Percentiles rank a stretch among this genome's conserved stretches.
phyloP scores from a whole-genome alignment of 164 flowering plant genomes.

The Vitis rotundifolia region DNA sequence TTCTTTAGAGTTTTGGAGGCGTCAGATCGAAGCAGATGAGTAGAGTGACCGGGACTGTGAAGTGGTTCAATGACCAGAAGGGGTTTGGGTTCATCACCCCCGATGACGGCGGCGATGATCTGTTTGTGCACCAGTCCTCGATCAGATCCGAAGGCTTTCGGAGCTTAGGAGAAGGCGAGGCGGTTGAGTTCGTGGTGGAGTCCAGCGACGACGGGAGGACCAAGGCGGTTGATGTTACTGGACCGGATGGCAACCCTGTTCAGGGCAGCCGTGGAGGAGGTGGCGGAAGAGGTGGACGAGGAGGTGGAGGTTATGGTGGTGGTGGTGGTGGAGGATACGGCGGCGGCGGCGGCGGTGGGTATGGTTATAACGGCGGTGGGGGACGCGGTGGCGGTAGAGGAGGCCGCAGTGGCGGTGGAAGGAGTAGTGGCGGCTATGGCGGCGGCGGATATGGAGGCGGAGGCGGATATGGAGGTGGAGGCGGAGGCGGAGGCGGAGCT shows the following conservation, averaged over 20 bases:
- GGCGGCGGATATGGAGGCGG: slow-evolving; percentile 25
- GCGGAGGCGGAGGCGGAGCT: slow-evolving; percentile 34
- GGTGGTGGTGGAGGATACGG: slow-evolving; percentile 31
- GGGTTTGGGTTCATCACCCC: slow-evolving; percentile 95
- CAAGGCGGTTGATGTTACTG: slow-evolving; percentile 90
- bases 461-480: slow-evolving; percentile 34
- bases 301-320: slow-evolving; percentile 31
- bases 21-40: slow-evolving; percentile 4
- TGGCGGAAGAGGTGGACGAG: slow-evolving; percentile 26
- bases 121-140: slow-evolving; percentile 92
- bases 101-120: slow-evolving; percentile 79
- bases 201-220: slow-evolving; percentile 56
- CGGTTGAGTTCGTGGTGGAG: slow-evolving; percentile 71
- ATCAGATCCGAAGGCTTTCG: slow-evolving; percentile 82
- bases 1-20: no score
- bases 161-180: slow-evolving; percentile 71
- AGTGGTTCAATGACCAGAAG: slow-evolving; percentile 85
- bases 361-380: slow-evolving; percentile 25
- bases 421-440: slow-evolving; percentile 39
- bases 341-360: slow-evolving; percentile 34
- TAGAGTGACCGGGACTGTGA: slow-evolving; percentile 59
- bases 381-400: slow-evolving; percentile 32
- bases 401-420: slow-evolving; percentile 32
- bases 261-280: slow-evolving; percentile 48
- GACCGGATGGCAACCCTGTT: slow-evolving; percentile 59